These are phyloP conservation scores for Daldinia sp. DNA, from an alignment of 2,329 filamentous ascomycete genomes.

Conservation along the genomic window DNA sequence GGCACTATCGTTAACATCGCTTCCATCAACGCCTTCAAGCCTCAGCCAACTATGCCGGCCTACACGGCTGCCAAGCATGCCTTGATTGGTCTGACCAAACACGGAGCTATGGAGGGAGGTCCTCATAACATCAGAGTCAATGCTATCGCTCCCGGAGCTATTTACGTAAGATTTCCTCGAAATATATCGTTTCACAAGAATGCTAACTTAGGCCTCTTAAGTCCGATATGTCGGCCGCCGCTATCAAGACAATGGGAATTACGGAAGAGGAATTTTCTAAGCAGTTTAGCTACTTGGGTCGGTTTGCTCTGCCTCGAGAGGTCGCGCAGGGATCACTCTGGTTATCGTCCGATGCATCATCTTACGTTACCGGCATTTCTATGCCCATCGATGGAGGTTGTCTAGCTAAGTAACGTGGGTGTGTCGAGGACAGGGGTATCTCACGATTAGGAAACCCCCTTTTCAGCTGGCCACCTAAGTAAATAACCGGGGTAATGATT, in stretches of 20 bases:
- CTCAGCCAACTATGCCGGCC: constrained; percentile 50
- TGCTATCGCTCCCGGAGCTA: constrained; percentile 42
- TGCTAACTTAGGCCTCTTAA: not conserved
- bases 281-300: not conserved
- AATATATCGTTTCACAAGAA: not conserved
- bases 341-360: not conserved
- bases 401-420: not conserved
- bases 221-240: not conserved
- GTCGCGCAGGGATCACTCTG: not conserved
- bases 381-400: not conserved
- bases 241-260: not conserved
- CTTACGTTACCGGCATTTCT: not conserved
- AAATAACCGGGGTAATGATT: not conserved
- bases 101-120: constrained; percentile 47
- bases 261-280: not conserved
- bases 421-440: not conserved
- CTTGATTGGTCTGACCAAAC: constrained; percentile 54
- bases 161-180: constrained; percentile 33
- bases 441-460: not conserved
- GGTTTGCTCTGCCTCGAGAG: not conserved
- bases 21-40: constrained; percentile 49
- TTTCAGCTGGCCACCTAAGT: not conserved
- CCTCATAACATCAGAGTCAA: constrained; percentile 49
- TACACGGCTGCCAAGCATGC: constrained; percentile 55
- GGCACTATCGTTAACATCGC: constrained; percentile 53